These are phyloP conservation scores for Myxozyma mucilagina DNA, from an alignment of 805 yeast genomes.

Conservation along the genomic window DNA sequence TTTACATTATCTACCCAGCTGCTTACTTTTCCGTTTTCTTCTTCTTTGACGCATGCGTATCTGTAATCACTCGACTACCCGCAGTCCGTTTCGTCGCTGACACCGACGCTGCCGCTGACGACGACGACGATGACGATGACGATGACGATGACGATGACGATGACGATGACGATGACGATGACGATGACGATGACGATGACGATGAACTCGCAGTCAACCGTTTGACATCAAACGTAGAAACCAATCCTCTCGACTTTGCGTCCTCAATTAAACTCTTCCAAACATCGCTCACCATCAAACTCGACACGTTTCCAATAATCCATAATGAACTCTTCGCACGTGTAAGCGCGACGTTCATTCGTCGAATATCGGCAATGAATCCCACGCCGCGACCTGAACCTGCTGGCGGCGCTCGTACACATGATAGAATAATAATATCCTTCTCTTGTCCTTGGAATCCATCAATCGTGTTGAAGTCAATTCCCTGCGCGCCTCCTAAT, in stretches of 20 bases:
- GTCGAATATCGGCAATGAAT: constrained; percentile 85
- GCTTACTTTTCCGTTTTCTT: too few relatives aligned
- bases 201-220: too few relatives aligned
- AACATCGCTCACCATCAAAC: constrained; percentile 62
- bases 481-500: constrained; percentile 55
- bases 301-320: constrained; percentile 80
- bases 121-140: too few relatives aligned
- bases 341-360: constrained; percentile 97
- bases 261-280: constrained; percentile 73
- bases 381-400: constrained; percentile 97
- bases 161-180: too few relatives aligned
- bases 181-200: too few relatives aligned
- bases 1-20: too few relatives aligned
- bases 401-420: constrained; percentile 79
- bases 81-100: too few relatives aligned
- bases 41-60: too few relatives aligned
- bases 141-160: too few relatives aligned
- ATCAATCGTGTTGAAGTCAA: constrained; percentile 93
- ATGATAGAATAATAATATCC: constrained; percentile 87
- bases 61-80: too few relatives aligned
- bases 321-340: constrained; percentile 91
- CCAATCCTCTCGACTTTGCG: constrained; percentile 53
- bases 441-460: constrained; percentile 99
- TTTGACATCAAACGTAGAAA: constrained; percentile 14
- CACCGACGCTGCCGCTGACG: too few relatives aligned